Conservation (phyloP, 2,329 filamentous ascomycete species). For the Botrytis fabae region DNA sequence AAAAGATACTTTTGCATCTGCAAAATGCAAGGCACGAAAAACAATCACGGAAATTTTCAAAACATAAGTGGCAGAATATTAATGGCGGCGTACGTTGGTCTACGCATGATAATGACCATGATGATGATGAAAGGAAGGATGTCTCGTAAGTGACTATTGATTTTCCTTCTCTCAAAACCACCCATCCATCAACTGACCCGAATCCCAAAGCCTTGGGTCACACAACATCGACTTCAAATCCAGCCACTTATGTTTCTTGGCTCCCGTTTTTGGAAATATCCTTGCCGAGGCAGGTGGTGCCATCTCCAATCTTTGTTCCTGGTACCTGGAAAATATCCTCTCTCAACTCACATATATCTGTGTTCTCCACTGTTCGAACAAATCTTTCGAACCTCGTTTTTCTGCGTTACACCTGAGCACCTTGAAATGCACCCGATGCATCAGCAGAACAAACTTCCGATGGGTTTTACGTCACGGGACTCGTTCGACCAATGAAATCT, state of each 20-base stretch:
- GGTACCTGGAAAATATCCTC: constrained; percentile 17
- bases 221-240: neutral
- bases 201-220: constrained; percentile 10
- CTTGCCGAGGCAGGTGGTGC: neutral
- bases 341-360: neutral
- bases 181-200: constrained; percentile 8
- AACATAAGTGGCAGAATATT: constrained; percentile 3
- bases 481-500: neutral
- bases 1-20: constrained; percentile 12
- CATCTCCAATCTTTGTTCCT: constrained; percentile 19
- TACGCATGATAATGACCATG: neutral
- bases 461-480: constrained; percentile 7
- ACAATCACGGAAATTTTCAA: neutral
- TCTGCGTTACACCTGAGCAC: neutral
- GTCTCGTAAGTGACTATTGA: neutral
- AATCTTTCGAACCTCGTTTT: neutral
- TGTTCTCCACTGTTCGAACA: neutral
- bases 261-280: neutral
- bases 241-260: neutral
- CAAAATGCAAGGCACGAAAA: constrained; percentile 24
- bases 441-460: neutral
- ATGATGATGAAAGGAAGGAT: neutral
- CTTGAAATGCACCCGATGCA: neutral
- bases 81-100: neutral
- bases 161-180: neutral